phyloP scores from a whole-genome alignment of 2,329 filamentous ascomycete genomes.

The Volutella citrinella region DNA sequence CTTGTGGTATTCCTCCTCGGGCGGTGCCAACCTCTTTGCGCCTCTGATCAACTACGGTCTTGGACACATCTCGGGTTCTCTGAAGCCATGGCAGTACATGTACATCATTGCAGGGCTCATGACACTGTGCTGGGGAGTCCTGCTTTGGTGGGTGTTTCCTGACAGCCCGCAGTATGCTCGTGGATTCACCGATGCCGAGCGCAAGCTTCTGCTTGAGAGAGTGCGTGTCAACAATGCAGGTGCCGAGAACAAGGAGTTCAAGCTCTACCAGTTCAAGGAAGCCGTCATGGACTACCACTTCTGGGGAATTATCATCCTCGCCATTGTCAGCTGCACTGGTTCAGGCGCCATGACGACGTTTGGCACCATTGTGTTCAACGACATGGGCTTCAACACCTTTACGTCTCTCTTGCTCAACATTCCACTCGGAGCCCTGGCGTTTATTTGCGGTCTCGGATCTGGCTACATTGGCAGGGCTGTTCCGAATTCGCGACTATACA shows the following conservation, averaged over 20 bases:
- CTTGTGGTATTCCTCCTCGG: neutral
- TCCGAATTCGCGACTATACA: slow-evolving; percentile 22
- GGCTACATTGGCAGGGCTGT: slow-evolving; percentile 25
- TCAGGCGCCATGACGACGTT: neutral
- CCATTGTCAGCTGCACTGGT: neutral
- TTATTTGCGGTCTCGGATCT: slow-evolving; percentile 27
- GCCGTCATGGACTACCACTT: neutral
- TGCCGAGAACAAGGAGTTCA: neutral
- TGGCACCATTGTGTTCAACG: neutral
- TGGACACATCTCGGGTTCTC: neutral
- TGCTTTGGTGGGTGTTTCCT: neutral
- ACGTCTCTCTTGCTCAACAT: neutral
- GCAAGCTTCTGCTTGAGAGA: neutral
- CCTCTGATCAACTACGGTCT: neutral
- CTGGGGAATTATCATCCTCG: neutral
- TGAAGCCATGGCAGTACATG: neutral
- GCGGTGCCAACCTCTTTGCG: neutral
- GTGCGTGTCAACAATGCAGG: neutral
- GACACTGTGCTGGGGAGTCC: neutral
- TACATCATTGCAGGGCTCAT: neutral
- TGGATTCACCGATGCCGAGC: neutral
- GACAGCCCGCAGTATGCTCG: neutral
- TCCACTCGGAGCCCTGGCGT: slow-evolving; percentile 16
- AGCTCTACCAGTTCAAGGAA: neutral
- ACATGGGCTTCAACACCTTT: neutral